These are phyloP conservation scores for Dryas drummondii DNA, from an alignment of 306 rosid species.

Conservation along the genomic window DNA sequence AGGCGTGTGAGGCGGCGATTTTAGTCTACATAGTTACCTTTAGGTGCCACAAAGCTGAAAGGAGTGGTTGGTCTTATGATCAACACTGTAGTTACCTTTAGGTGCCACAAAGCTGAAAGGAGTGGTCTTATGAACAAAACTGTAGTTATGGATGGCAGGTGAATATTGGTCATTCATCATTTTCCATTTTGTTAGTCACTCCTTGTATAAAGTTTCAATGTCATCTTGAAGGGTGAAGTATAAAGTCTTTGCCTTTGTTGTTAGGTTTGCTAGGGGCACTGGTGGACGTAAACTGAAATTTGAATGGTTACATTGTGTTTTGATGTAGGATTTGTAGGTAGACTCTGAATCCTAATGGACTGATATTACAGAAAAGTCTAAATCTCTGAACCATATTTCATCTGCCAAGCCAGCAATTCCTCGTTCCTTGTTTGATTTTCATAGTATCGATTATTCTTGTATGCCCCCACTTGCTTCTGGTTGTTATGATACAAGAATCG, in stretches of 20 bases:
- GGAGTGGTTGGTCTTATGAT: no score
- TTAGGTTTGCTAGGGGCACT: constrained; percentile 5
- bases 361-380: constrained; percentile 1
- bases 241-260: constrained; percentile 1
- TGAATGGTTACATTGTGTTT: constrained; percentile 9
- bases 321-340: constrained; percentile 21
- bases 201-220: constrained; percentile 21
- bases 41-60: neutral
- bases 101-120: constrained; percentile 27
- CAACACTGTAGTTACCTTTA: constrained; percentile 5
- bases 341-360: constrained; percentile 9
- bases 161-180: neutral
- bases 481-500: no score
- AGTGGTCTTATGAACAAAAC: constrained; percentile 26
- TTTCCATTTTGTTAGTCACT: constrained; percentile 1
- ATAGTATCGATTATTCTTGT: no score
- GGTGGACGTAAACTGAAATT: constrained; percentile 9
- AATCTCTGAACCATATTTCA: neutral
- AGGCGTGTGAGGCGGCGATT: constrained; percentile 70
- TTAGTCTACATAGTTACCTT: constrained; percentile 27
- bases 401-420: neutral
- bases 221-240: constrained; percentile 1
- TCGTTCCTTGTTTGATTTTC: neutral
- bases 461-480: no score
- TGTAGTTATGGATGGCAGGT: constrained; percentile 15